phyloP scores from a whole-genome alignment of 192 early-diverging fungal species.

The Backusella psychrophila region DNA sequence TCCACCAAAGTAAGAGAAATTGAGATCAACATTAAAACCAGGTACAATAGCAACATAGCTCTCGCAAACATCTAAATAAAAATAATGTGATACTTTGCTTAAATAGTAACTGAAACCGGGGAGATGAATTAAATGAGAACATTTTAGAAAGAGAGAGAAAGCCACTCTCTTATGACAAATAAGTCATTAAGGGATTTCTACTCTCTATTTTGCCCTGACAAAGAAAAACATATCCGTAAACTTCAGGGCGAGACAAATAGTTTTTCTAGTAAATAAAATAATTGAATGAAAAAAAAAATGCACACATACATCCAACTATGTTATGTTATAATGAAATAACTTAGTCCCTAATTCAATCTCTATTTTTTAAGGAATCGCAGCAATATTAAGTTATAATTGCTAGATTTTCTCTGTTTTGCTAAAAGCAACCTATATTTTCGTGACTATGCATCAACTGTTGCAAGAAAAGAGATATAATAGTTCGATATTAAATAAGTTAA shows the following conservation, averaged over 20 bases:
- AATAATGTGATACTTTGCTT: background rate
- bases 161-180: no score
- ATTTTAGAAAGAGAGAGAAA: background rate
- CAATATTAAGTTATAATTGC: no score
- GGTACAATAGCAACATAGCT: background rate
- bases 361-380: no score
- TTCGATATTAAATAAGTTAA: background rate
- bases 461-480: background rate
- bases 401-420: background rate
- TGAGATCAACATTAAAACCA: background rate
- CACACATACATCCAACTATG: no score
- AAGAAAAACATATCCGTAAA: background rate
- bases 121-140: background rate
- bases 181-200: background rate
- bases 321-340: no score
- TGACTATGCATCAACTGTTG: background rate
- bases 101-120: background rate
- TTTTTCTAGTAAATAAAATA: no score
- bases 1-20: background rate
- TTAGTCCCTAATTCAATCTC: no score
- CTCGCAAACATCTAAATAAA: background rate
- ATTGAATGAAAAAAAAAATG: background rate
- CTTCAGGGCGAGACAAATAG: background rate
- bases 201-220: background rate
- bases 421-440: background rate